A percentile compares a stretch with the other conserved stretches of the same genome.
Conservation (phyloP, 2,329 filamentous ascomycete genomes). For the Coniochaeta sp. region DNA sequence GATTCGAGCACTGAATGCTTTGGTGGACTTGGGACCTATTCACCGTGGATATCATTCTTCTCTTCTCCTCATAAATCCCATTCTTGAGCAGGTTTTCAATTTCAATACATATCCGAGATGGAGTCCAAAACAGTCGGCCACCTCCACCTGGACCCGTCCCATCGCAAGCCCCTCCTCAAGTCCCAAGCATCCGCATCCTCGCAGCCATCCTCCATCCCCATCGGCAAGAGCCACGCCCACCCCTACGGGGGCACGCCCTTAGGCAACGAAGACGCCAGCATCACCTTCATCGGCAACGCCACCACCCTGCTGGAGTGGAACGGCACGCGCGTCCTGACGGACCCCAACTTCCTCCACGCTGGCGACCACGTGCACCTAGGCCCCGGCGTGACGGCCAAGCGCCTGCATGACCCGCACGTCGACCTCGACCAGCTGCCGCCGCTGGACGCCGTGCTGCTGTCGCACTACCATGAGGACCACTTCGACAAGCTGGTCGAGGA, state of each 20-base stretch:
- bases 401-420: conserved; percentile 52
- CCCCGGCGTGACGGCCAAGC: conserved; percentile 48
- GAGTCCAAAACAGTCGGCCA: conserved; percentile 6
- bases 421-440: conserved; percentile 51
- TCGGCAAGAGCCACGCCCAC: conserved; percentile 16
- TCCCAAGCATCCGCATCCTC: conserved; percentile 13
- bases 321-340: conserved; percentile 45
- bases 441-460: conserved; percentile 53
- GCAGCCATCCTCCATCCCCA: conserved; percentile 10
- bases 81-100: not conserved
- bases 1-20: not conserved
- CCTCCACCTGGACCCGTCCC: conserved; percentile 15
- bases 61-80: not conserved
- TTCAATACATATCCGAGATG: not conserved
- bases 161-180: conserved; percentile 21
- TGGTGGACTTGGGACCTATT: not conserved
- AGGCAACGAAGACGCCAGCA: conserved; percentile 28
- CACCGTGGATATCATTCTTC: not conserved
- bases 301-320: conserved; percentile 49
- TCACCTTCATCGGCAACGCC: conserved; percentile 50
- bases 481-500: conserved; percentile 32
- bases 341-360: conserved; percentile 58
- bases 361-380: conserved; percentile 62
- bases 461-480: conserved; percentile 54
- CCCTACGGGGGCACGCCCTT: conserved; percentile 8